Conservation (phyloP, 345 rosid species). For the Kandelia obovata region DNA sequence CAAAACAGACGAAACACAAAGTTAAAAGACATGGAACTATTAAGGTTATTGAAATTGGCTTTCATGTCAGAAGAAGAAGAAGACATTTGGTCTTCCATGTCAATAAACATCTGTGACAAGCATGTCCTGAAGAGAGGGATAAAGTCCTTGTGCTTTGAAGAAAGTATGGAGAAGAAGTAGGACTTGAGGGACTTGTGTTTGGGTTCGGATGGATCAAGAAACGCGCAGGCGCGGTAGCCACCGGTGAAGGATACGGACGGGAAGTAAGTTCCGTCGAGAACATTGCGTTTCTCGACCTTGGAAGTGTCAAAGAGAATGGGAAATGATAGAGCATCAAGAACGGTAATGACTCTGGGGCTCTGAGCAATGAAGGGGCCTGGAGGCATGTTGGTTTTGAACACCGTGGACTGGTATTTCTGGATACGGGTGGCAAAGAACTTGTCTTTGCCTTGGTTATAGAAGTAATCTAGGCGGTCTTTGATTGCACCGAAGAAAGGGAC, state of each 20-base stretch:
- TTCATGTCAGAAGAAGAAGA: not conserved
- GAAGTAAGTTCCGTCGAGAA: conserved; percentile 38
- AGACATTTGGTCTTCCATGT: conserved; percentile 29
- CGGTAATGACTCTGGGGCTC: conserved; percentile 24
- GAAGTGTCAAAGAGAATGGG: conserved; percentile 40
- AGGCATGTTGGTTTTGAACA: conserved; percentile 44
- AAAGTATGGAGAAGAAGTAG: conserved; percentile 20
- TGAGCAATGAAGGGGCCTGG: conserved; percentile 50
- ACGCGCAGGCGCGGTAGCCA: conserved; percentile 37
- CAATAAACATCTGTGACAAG: conserved; percentile 22
- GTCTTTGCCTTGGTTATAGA: conserved; percentile 45
- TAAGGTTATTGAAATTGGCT: conserved; percentile 1
- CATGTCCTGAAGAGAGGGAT: conserved; percentile 30
- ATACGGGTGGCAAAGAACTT: conserved; percentile 30
- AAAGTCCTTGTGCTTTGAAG: conserved; percentile 19
- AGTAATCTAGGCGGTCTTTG: conserved; percentile 44
- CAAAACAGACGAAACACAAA: conserved; percentile 23
- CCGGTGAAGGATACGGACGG: conserved; percentile 42
- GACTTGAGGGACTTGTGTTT: conserved; percentile 36
- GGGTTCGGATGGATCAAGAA: conserved; percentile 43
- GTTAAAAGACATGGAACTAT: conserved; percentile 19
- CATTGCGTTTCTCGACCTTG: conserved; percentile 39
- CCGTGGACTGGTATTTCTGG: conserved; percentile 30
- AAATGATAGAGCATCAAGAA: conserved; percentile 42
- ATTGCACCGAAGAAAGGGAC: conserved; percentile 32